A percentile compares a stretch with the other conserved stretches of the same genome.
Evolutionary conservation across 805 yeast genomes (phyloP).

Genomic region (Naumovozyma baii): DNA sequence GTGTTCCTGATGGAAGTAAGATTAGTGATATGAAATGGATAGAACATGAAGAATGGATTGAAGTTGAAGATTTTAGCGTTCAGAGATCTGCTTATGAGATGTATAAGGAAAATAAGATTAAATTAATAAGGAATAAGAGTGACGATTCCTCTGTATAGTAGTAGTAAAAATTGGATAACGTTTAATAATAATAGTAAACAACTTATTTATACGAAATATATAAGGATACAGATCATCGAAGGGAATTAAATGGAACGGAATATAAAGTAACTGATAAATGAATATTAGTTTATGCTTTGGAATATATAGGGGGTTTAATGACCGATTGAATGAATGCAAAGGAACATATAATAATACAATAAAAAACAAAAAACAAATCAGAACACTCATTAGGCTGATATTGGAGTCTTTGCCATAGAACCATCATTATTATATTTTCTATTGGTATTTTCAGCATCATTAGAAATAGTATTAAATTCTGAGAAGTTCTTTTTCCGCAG

Average conservation of each 20-base stretch:
- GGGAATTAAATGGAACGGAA: background rate
- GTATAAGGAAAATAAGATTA: constrained; percentile 2
- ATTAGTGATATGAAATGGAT: constrained; percentile 37
- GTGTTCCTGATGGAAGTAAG: constrained; percentile 33
- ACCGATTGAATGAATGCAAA: background rate
- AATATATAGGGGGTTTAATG: background rate
- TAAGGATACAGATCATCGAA: background rate
- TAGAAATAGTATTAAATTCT: background rate
- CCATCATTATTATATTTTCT: no score
- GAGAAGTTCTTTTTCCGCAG: background rate
- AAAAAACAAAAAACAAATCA: background rate
- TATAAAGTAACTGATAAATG: background rate
- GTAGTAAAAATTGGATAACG: no score
- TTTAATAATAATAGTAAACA: no score
- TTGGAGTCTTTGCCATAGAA: background rate
- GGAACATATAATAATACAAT: constrained; percentile 1
- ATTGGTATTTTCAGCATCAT: background rate
- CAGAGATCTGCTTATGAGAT: constrained; percentile 16
- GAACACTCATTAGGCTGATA: background rate
- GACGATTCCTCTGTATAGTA: no score
- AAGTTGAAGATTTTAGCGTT: constrained; percentile 53
- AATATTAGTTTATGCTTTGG: constrained; percentile 2
- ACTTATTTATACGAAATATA: no score
- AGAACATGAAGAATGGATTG: constrained; percentile 43
- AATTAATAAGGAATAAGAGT: background rate